Evolutionary conservation across 2,329 filamentous ascomycete species (phyloP).

Genomic region (Daldinia sp.): DNA sequence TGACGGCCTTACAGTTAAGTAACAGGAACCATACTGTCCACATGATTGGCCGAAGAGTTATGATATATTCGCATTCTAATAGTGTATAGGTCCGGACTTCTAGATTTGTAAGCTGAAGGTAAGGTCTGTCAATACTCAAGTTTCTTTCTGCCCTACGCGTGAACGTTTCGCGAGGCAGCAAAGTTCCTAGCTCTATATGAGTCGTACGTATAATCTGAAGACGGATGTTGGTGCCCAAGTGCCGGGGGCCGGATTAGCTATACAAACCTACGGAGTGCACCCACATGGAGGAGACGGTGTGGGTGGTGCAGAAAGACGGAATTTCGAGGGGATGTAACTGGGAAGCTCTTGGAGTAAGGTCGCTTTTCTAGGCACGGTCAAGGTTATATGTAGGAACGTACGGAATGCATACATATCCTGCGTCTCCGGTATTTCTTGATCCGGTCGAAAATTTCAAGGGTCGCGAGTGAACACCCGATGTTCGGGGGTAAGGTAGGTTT

Average conservation of each 20-base stretch:
- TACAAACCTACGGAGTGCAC: constrained; percentile 13
- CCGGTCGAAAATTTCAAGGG: constrained; percentile 15
- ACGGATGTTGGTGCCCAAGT: constrained; percentile 18
- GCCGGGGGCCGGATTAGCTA: constrained; percentile 6
- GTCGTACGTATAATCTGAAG: constrained; percentile 2
- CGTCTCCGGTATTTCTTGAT: constrained; percentile 1
- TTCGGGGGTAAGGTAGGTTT: constrained; percentile 17
- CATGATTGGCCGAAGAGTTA: constrained; percentile 15
- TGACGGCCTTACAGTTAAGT: constrained; percentile 22
- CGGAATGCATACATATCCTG: constrained; percentile 8
- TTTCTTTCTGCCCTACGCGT: neutral
- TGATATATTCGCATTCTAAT: constrained; percentile 12
- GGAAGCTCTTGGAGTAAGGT: constrained; percentile 4
- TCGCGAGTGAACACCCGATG: constrained; percentile 5
- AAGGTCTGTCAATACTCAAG: constrained; percentile 1
- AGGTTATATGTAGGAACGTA: constrained; percentile 1
- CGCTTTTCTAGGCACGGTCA: constrained; percentile 1
- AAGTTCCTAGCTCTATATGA: constrained; percentile 8
- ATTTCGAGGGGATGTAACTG: constrained; percentile 3
- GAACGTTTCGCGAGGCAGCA: neutral
- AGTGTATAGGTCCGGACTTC: constrained; percentile 10
- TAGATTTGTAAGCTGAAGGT: constrained; percentile 13
- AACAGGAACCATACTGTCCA: constrained; percentile 26
- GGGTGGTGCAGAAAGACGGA: constrained; percentile 5
- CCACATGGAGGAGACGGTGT: constrained; percentile 8